These are phyloP conservation scores for Diaporthe sp. DNA, from an alignment of 2,329 filamentous ascomycete genomes.

Conservation along the genomic window DNA sequence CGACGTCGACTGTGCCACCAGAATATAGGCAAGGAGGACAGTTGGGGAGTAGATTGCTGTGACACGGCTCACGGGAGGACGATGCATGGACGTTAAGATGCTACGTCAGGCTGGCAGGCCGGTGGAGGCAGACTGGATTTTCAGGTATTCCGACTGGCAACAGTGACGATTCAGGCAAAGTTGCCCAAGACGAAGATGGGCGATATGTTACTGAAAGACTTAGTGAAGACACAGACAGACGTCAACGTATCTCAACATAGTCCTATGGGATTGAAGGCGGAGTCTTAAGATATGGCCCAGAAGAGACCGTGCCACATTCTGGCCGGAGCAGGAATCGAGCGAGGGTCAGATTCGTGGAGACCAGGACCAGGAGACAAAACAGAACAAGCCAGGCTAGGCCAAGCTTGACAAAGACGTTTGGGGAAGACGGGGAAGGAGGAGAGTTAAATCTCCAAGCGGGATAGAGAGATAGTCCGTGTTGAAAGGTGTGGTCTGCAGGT, in stretches of 20 bases:
- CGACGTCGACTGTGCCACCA: constrained; percentile 11
- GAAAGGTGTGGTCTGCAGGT: neutral
- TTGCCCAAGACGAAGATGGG: neutral
- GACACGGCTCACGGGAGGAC: neutral
- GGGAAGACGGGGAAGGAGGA: neutral
- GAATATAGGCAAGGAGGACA: constrained; percentile 4
- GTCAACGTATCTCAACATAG: constrained; percentile 3
- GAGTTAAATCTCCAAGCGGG: neutral
- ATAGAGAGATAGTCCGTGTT: neutral
- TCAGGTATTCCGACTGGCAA: neutral
- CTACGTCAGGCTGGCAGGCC: constrained; percentile 22
- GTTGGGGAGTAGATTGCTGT: constrained; percentile 11
- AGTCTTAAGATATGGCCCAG: neutral
- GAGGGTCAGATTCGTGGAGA: neutral
- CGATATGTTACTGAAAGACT: neutral
- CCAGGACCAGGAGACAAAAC: neutral
- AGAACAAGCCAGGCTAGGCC: neutral
- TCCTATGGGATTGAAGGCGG: neutral
- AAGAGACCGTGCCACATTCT: neutral
- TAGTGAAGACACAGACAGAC: neutral
- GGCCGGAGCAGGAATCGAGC: neutral
- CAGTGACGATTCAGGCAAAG: neutral
- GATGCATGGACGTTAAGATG: constrained; percentile 21
- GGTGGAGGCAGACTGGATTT: neutral
- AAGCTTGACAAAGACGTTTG: neutral